A percentile compares a stretch with the other conserved stretches of the same genome.
Evolutionary conservation across 129 eudicot genomes (phyloP).

Genomic region (Apium graveolens): DNA sequence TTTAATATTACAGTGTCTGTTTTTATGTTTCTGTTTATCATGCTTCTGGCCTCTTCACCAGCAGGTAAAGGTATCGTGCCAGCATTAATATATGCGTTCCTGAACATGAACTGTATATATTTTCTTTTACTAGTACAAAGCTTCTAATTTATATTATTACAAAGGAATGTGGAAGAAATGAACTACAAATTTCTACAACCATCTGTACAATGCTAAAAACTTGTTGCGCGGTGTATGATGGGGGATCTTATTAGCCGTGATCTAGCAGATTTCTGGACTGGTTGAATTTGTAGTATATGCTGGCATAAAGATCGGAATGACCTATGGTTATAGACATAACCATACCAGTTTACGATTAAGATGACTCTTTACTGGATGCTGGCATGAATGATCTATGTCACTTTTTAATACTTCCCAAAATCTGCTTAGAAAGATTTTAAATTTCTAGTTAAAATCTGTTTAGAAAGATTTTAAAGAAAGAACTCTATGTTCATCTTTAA

Average conservation of each 20-base stretch:
- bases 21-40: too few relatives aligned
- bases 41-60: not conserved
- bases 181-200: not conserved
- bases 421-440: not conserved
- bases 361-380: too few relatives aligned
- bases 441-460: too few relatives aligned
- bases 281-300: not conserved
- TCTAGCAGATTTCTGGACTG: not conserved
- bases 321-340: too few relatives aligned
- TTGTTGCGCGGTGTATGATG: not conserved
- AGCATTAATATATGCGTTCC: not conserved
- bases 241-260: not conserved
- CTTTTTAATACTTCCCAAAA: not conserved
- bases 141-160: not conserved
- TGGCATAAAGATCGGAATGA: not conserved
- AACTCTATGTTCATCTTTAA: not conserved
- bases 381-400: too few relatives aligned
- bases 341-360: too few relatives aligned
- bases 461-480: not conserved
- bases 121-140: not conserved
- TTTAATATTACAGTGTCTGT: not conserved
- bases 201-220: not conserved
- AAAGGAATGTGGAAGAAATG: not conserved
- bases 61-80: not conserved
- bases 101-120: not conserved